Base-by-base conservation (phyloP, 257 asterid genomes). In the Dorcoceras hygrometricum region DNA sequence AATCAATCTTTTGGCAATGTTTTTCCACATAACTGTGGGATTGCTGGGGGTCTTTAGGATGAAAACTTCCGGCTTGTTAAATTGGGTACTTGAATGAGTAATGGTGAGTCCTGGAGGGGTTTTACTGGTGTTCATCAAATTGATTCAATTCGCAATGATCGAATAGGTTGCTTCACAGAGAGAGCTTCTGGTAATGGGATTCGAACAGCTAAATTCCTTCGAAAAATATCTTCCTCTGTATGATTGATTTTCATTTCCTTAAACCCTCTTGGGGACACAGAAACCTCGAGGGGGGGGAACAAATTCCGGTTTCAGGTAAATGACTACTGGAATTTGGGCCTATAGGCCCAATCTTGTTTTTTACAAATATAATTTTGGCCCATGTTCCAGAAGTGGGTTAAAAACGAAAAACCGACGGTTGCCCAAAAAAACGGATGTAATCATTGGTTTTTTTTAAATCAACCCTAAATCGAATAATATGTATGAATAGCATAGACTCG, bases 11-110 rank as follows among this genome's bases (percentile, higher is more conserved):
- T 79, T 88, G 68, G 81, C 82, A 23, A 82, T 56, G 69, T 64
- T 87, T 77, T 87, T 82, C 96, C 90, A 94, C 96, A 94, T 90
- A 70, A 76, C 82, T 59, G 84, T 69, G 71, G 90, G 77, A 66
- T 39, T 34, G 20, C 68, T 66, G 23, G 62, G 84, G 0, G 72
- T 77, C n/a, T 66, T 71, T 66, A 75, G 46, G 46, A 50, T 8
- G 58, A 70, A 22, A 59, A 39, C 46, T 31, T 55, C 11, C 57
- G 78, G 82, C 60, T 70, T 81, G 71, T 73, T 61, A 63, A 69
- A 60, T 34, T 77, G 71, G 62, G 12, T 6, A 32, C 62, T 66
- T 8, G 76, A 75, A 69, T 53, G 77, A 71, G 75, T 68, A 76
- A 77, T 20, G 27, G 68, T 77, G 58, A 76, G 34, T n/a, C 72